Base-by-base conservation (phyloP, 192 early-diverging fungal species). In the Paraglomus brasilianum region DNA sequence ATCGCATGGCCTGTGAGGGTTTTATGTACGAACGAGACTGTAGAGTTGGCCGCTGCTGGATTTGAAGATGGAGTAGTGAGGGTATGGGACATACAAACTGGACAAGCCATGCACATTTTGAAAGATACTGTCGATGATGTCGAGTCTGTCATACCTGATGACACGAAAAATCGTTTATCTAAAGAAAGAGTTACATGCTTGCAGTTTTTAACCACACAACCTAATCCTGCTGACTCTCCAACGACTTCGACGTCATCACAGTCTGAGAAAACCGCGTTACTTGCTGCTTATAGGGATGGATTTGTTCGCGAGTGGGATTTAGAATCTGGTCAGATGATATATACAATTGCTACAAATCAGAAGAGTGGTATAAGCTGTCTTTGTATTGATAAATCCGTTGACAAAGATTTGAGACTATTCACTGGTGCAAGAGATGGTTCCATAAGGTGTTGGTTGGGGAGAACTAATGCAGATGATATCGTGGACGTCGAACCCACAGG, bases 41-140 rank as follows among this genome's bases (percentile, higher is more conserved):
- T 47, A 38, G 67, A 57, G 17, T 22, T 56, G 14, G 52, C 44
- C 21, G 67, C 67, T 13, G 67, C 67, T 36, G 67, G 67, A 36
- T 69, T 69, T 47, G 67, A 69, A 58, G 67, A 69, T 45, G 67
- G 67, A 40, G 67, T 69, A 11, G 55, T 69, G 4, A 38, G 67
- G 39, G 67, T 69, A n/a, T 69, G 67, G 67, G 67, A 69, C n/a
- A 46, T 69, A 38, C 30, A 49, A 39, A 58, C 55, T 24, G 67
- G 67, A 6, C 67, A 69, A 38, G 53, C 44, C 2, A 69, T 5
- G 2, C 49, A 48, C 48, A 69, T 69, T 13, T 53, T 69, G 47
- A 69, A 69, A 58, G 53, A 69, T 38, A 57, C 67, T 1, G 53
- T 69, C 4, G 67, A 69, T 50, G 67, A 69, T n/a, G 55, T 69